These are phyloP conservation scores for Fusarium succisae DNA, from an alignment of 2,329 filamentous ascomycete genomes.

Conservation along the genomic window DNA sequence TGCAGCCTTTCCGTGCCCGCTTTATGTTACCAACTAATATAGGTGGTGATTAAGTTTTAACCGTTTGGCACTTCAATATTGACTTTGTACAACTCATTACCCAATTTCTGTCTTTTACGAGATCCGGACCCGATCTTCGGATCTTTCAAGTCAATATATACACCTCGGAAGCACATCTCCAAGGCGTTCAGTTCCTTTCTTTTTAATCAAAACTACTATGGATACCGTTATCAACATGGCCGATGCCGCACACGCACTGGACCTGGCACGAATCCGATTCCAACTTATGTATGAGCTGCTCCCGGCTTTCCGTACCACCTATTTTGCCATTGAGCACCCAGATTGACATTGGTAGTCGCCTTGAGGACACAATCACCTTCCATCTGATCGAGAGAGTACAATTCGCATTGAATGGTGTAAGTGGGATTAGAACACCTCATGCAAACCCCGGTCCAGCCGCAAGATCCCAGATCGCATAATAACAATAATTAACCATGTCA, in stretches of 20 bases:
- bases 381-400: constrained; percentile 98
- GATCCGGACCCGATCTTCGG: background rate
- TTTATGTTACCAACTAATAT: background rate
- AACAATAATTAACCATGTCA: constrained; percentile 16
- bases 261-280: constrained; percentile 91
- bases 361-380: constrained; percentile 98
- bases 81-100: constrained; percentile 15
- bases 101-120: background rate
- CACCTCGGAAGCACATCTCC: background rate
- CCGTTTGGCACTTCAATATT: constrained; percentile 5
- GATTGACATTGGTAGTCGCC: constrained; percentile 68
- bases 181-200: background rate
- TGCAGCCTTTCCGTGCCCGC: constrained; percentile 8
- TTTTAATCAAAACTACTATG: constrained; percentile 62
- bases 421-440: constrained; percentile 15
- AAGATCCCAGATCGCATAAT: constrained; percentile 12
- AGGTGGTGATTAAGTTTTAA: background rate
- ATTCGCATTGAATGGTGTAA: constrained; percentile 81
- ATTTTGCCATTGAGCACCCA: background rate
- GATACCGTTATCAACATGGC: constrained; percentile 90
- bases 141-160: background rate
- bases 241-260: constrained; percentile 84
- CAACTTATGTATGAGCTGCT: constrained; percentile 78
- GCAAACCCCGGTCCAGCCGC: constrained; percentile 19
- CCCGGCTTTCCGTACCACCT: background rate